Evolutionary conservation across 176 grass and related monocot genomes (phyloP).

Genomic region (Aegilops bicornis): DNA sequence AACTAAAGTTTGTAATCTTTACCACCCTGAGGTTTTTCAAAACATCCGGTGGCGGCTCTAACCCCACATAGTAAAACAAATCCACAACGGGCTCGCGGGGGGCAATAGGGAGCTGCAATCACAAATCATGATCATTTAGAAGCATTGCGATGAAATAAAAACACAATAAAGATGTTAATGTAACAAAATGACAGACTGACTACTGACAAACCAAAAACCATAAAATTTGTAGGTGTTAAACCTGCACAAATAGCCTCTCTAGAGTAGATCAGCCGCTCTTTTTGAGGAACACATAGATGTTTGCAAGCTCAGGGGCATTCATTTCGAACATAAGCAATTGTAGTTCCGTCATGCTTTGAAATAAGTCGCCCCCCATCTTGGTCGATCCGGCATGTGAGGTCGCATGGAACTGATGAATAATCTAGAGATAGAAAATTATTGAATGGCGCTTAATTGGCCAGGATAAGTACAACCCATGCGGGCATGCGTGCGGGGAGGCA

Average conservation of each 20-base stretch:
- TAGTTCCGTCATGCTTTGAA: constrained; percentile 47
- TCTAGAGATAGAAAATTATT: no score
- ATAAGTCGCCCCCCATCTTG: constrained; percentile 33
- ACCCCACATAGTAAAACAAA: neutral
- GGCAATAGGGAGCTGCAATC: neutral
- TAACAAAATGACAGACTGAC: neutral
- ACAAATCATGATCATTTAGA: neutral
- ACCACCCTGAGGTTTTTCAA: constrained; percentile 16
- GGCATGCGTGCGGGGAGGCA: no score
- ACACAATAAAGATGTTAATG: neutral
- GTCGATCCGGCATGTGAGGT: neutral
- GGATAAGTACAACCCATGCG: no score
- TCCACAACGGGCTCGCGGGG: neutral
- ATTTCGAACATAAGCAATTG: constrained; percentile 59
- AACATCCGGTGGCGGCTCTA: neutral
- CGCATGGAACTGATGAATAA: neutral
- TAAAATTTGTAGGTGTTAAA: no score
- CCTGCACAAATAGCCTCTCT: no score
- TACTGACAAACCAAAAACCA: no score
- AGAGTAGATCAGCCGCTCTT: no score
- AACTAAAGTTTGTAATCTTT: constrained; percentile 21
- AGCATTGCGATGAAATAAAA: neutral
- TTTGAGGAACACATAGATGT: constrained; percentile 17
- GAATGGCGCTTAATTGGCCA: no score
- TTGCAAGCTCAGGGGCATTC: constrained; percentile 36